Conservation (phyloP, 495 filamentous ascomycete genomes). For the Penicillium dipodomyicola region DNA sequence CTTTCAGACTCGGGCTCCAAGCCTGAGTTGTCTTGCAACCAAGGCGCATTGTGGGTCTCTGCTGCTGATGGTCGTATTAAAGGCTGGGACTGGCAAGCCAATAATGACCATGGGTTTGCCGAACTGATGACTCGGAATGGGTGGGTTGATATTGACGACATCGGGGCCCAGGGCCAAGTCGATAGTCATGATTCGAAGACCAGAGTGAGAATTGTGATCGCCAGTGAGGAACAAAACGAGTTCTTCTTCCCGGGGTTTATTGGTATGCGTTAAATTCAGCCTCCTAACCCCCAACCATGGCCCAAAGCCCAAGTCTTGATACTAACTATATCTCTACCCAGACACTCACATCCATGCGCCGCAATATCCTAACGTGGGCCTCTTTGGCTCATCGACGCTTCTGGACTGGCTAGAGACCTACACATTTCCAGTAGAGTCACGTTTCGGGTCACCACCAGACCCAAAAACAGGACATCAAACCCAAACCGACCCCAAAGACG, state of each 20-base stretch:
- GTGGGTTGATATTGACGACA: constrained; percentile 24
- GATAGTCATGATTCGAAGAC: neutral
- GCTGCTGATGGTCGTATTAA: constrained; percentile 56
- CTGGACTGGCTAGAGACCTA: constrained; percentile 87
- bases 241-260: constrained; percentile 96
- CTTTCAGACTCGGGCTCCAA: constrained; percentile 28
- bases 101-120: constrained; percentile 32
- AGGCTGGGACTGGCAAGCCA: constrained; percentile 30
- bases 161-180: neutral
- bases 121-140: constrained; percentile 45
- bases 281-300: neutral
- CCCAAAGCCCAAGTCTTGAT: neutral
- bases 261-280: constrained; percentile 43
- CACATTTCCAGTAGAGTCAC: constrained; percentile 88
- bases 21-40: constrained; percentile 33
- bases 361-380: constrained; percentile 86
- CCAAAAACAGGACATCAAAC: neutral
- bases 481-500: neutral
- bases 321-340: constrained; percentile 25
- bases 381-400: constrained; percentile 86
- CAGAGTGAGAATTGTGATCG: constrained; percentile 24
- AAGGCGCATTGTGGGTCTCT: constrained; percentile 64
- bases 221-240: constrained; percentile 36
- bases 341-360: constrained; percentile 93
- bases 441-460: constrained; percentile 42